Evolutionary conservation across 768 basidiomycete genomes (phyloP), one percentile per base, ranked within the genome.

Genomic region (Coprinopsis strossmayeri): DNA sequence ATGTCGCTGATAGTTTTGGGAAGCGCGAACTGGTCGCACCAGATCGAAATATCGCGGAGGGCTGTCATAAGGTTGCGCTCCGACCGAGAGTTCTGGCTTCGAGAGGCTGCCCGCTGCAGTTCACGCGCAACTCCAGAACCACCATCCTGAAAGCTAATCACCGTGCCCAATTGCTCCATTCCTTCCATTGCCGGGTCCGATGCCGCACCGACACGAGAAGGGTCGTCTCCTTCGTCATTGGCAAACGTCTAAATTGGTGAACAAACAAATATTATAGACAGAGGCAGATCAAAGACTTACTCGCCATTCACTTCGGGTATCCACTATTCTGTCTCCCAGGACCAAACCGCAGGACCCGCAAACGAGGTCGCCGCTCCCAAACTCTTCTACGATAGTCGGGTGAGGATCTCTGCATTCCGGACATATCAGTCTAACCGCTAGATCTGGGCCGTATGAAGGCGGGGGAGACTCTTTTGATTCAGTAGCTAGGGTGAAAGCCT

Each of bases 191-290:
- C 70, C 24, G 94, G 91, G 66, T 97, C 91, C 17, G 86, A 81
- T 35, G 93, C 91, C 46, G 91, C 93, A 70, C 96, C 96, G 57
- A 99, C 96, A 87, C 96, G 96, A 56, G 96, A 98, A 54, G 96
- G 96, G 65, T 99, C 96, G 64, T 97, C 95, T 54, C 94, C 94
- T 73, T 98, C 96, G 59, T 97, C 43, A 63, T 97, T 96, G 56
- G 96, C 96, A 67, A 99, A 99, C 52, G 96, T 98, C 89, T 97
- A 60, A n/a, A n/a, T n/a, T n/a, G n/a, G n/a, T n/a, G n/a, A n/a
- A n/a, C 15, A 52, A 53, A 52, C 49, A 32, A 12, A 18, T 45
- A 45, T 11, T 4, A 28, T 5, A 17, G 15, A 45, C 25, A 18
- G 12, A 15, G 30, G 30, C 30, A 7, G 30, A 32, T 7, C 9